phyloP scores from a whole-genome alignment of 2,329 filamentous ascomycete genomes.

The Pseudogymnoascus sp. region DNA sequence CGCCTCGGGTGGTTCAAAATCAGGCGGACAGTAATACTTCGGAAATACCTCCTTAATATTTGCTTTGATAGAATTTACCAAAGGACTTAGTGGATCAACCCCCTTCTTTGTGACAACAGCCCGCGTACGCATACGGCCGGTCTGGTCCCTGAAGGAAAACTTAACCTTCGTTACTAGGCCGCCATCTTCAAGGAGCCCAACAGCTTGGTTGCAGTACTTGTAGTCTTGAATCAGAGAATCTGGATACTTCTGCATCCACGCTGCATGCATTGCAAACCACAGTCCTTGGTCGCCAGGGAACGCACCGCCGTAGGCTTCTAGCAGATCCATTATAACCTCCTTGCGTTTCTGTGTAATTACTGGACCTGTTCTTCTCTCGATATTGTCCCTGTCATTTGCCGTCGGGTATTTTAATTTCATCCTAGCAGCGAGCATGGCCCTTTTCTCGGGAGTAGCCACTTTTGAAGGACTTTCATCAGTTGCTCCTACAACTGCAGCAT shows the following conservation, averaged over 20 bases:
- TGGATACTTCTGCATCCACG: conserved; percentile 23
- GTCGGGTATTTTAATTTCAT: neutral
- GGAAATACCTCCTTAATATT: conserved; percentile 20
- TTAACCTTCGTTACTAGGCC: conserved; percentile 16
- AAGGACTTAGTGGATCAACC: conserved; percentile 11
- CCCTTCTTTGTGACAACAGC: conserved; percentile 18
- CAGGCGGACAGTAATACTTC: conserved; percentile 22
- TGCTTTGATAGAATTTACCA: conserved; percentile 18
- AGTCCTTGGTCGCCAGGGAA: conserved; percentile 26
- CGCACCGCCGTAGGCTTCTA: conserved; percentile 19
- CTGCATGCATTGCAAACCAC: conserved; percentile 25
- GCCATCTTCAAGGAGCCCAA: conserved; percentile 21
- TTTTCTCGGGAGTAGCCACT: neutral
- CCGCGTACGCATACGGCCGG: conserved; percentile 14
- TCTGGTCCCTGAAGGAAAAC: conserved; percentile 16
- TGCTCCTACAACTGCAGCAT: neutral
- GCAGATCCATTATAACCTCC: conserved; percentile 13
- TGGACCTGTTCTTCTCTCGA: conserved; percentile 1
- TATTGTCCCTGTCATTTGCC: conserved; percentile 2
- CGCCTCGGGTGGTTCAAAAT: conserved; percentile 20
- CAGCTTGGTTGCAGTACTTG: conserved; percentile 19
- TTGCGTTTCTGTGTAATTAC: conserved; percentile 12
- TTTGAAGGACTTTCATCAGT: neutral
- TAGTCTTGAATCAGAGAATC: conserved; percentile 21
- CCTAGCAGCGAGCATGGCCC: conserved; percentile 1